Percentiles rank a stretch among this genome's conserved stretches.
Conservation (phyloP, 78 protist species). For the Neovahlkampfia damariscottae region DNA sequence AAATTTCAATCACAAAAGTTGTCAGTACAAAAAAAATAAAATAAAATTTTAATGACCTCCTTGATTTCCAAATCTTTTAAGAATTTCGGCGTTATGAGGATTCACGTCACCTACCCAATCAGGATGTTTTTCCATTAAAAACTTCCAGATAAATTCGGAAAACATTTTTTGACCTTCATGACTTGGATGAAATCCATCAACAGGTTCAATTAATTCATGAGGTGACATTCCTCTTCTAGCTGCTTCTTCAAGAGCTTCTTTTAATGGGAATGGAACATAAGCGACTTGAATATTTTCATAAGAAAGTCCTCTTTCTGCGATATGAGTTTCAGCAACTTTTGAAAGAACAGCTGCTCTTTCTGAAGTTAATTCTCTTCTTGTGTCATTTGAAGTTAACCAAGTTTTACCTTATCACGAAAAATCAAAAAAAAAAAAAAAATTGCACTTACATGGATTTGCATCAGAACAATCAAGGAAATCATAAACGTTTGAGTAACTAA, state of each 20-base stretch:
- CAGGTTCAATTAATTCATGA: conserved; percentile 12
- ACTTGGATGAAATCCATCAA: conserved; percentile 42
- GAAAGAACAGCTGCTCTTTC: background rate
- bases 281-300: conserved; percentile 1
- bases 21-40: background rate
- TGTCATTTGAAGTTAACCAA: conserved; percentile 17
- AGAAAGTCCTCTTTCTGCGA: background rate
- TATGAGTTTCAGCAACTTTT: conserved; percentile 14
- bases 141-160: conserved; percentile 10
- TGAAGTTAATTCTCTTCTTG: background rate
- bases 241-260: background rate
- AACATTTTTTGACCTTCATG: background rate
- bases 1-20: no score
- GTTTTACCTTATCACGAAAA: no score
- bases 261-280: conserved; percentile 1
- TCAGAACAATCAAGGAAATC: conserved; percentile 15
- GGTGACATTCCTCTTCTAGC: background rate
- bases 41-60: conserved; percentile 17
- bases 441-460: conserved; percentile 36
- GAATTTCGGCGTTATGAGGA: conserved; percentile 29
- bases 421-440: no score
- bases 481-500: conserved; percentile 19
- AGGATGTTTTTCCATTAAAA: conserved; percentile 10
- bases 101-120: conserved; percentile 11
- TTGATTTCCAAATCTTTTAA: conserved; percentile 24